Evolutionary conservation across 179 eudicot species (phyloP).

Genomic region (Drosera spatulata): DNA sequence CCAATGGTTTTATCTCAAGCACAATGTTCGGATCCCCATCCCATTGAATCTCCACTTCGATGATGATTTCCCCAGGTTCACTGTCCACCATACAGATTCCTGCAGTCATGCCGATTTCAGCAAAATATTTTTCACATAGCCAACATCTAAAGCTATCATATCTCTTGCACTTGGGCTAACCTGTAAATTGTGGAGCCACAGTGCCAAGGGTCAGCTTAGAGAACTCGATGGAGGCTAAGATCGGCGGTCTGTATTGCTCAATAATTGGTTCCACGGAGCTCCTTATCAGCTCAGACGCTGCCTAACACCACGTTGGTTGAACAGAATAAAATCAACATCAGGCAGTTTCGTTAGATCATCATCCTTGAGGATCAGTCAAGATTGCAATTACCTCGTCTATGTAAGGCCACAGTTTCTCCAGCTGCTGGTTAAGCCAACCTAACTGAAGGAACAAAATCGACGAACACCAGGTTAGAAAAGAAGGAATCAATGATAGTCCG

Average conservation of each 20-base stretch:
- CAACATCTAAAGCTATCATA: not conserved
- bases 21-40: slow-evolving; percentile 79
- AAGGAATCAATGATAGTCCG: no score
- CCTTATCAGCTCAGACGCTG: slow-evolving; percentile 75
- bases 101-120: slow-evolving; percentile 12
- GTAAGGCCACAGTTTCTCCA: slow-evolving; percentile 83
- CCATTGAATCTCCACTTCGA: slow-evolving; percentile 93
- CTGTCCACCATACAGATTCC: slow-evolving; percentile 63
- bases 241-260: slow-evolving; percentile 71
- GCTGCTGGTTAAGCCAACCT: slow-evolving; percentile 67
- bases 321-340: not conserved
- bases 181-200: slow-evolving; percentile 91
- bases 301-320: slow-evolving; percentile 27
- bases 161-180: slow-evolving; percentile 25
- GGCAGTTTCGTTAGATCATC: not conserved
- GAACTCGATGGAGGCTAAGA: slow-evolving; percentile 59
- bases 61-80: slow-evolving; percentile 42
- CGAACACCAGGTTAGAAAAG: no score
- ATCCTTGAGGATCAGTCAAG: not conserved
- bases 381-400: slow-evolving; percentile 48
- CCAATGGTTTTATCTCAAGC: slow-evolving; percentile 57
- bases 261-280: slow-evolving; percentile 74
- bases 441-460: slow-evolving; percentile 33
- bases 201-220: slow-evolving; percentile 85
- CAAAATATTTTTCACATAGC: not conserved